A percentile compares a stretch with the other conserved stretches of the same genome.
These are phyloP conservation scores for Halteria grandinella DNA, from an alignment of 73 alveolate genomes.

Conservation along the genomic window DNA sequence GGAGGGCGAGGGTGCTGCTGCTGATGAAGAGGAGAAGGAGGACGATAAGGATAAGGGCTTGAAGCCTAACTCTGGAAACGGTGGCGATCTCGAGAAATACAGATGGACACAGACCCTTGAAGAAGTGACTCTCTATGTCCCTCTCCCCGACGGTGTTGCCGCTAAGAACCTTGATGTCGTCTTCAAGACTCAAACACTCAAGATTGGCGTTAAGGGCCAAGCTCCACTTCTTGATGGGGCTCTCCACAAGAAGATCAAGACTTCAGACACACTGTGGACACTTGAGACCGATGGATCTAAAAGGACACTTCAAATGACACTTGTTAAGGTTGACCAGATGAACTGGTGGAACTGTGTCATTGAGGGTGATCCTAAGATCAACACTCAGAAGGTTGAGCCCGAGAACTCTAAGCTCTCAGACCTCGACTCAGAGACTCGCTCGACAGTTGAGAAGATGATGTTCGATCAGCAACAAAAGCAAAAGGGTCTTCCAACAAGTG, in stretches of 20 bases:
- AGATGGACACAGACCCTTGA: constrained; percentile 92
- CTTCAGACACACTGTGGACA: constrained; percentile 91
- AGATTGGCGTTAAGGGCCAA: constrained; percentile 82
- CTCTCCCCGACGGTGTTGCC: constrained; percentile 72
- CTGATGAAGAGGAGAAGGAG: constrained; percentile 59
- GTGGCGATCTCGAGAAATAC: constrained; percentile 92
- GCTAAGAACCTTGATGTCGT: constrained; percentile 82
- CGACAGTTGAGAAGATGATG: constrained; percentile 98
- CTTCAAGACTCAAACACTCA: constrained; percentile 63
- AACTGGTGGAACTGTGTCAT: constrained; percentile 96
- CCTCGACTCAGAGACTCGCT: constrained; percentile 94
- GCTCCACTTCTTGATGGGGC: constrained; percentile 80
- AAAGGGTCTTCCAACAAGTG: constrained; percentile 95
- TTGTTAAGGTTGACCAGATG: constrained; percentile 82
- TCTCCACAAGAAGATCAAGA: constrained; percentile 81
- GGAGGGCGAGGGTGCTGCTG: constrained; percentile 64
- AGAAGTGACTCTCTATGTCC: constrained; percentile 88
- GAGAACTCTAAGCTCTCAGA: constrained; percentile 95
- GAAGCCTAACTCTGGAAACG: constrained; percentile 91
- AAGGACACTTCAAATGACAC: constrained; percentile 70
- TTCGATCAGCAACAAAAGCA: constrained; percentile 93
- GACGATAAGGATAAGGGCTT: constrained; percentile 52
- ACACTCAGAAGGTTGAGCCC: constrained; percentile 94
- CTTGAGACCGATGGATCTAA: constrained; percentile 83
- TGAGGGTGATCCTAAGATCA: constrained; percentile 88